A percentile compares a stretch with the other conserved stretches of the same genome.
Evolutionary conservation across 495 filamentous ascomycete species (phyloP).

Genomic region (Sphaerosporella brunnea): DNA sequence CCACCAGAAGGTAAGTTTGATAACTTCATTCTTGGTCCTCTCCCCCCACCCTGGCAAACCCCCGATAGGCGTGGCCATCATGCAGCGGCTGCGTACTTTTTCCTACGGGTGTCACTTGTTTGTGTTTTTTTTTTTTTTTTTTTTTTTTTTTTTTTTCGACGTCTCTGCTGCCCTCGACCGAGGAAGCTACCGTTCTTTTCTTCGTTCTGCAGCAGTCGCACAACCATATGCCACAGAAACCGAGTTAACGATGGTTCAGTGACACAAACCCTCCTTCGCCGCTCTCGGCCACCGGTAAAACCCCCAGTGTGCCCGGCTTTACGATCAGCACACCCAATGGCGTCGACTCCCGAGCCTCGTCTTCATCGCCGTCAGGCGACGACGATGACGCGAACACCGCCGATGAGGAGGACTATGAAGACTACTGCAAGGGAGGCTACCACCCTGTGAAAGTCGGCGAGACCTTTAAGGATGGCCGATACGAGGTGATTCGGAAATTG

Average conservation of each 20-base stretch:
- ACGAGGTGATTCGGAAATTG: constrained; percentile 89
- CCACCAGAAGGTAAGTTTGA: constrained; percentile 8
- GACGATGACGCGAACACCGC: constrained; percentile 84
- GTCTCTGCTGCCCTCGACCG: too few relatives aligned
- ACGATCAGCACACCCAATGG: constrained; percentile 11
- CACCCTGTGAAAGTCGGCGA: constrained; percentile 88
- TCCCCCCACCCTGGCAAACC: not conserved
- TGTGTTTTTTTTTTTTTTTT: too few relatives aligned
- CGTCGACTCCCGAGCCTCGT: constrained; percentile 22
- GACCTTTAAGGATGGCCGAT: constrained; percentile 93
- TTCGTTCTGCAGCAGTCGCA: too few relatives aligned
- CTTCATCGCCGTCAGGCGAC: constrained; percentile 35
- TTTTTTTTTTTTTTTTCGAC: too few relatives aligned
- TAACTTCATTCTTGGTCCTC: not conserved
- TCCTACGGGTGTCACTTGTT: too few relatives aligned
- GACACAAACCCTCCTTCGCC: constrained; percentile 5
- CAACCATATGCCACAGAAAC: too few relatives aligned
- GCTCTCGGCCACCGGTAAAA: not conserved
- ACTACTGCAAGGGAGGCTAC: constrained; percentile 98
- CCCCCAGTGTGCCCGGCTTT: not conserved
- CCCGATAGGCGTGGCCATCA: too few relatives aligned
- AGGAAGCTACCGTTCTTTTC: too few relatives aligned
- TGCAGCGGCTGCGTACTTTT: too few relatives aligned
- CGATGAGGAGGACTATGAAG: constrained; percentile 95
- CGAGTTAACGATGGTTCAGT: too few relatives aligned